A percentile compares a stretch with the other conserved stretches of the same genome.
Evolutionary conservation across 2,329 filamentous ascomycete species (phyloP).

Genomic region (Thielaviopsis populi): DNA sequence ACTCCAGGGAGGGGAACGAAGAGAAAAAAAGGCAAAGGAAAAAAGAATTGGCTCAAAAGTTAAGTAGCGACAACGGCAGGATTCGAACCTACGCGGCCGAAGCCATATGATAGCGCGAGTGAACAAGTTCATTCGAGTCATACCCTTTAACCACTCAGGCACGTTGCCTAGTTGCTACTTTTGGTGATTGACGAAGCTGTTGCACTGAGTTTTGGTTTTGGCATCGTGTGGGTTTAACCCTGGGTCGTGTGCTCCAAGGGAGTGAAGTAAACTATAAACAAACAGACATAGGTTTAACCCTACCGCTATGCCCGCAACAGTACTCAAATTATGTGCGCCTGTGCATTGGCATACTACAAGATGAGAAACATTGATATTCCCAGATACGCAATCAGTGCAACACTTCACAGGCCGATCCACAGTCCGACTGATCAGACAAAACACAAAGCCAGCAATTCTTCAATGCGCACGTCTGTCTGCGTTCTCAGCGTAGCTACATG

Average conservation of each 20-base stretch:
- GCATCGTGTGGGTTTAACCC: neutral
- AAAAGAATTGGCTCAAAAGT: too few species aligned
- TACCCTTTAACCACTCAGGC: slow-evolving; percentile 17
- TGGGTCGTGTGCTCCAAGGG: neutral
- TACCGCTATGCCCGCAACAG: too few species aligned
- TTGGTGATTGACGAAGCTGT: neutral
- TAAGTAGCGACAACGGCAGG: slow-evolving; percentile 12
- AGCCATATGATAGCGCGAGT: slow-evolving; percentile 14
- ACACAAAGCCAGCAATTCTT: too few species aligned
- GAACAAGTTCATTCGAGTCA: slow-evolving; percentile 14
- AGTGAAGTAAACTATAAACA: neutral
- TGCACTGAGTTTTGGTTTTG: neutral
- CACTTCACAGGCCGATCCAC: too few species aligned
- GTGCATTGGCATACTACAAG: too few species aligned
- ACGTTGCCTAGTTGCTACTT: slow-evolving; percentile 9
- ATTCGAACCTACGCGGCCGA: slow-evolving; percentile 15
- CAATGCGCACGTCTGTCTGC: too few species aligned
- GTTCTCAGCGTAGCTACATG: neutral
- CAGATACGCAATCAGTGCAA: neutral
- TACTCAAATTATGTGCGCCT: too few species aligned
- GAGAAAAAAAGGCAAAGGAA: neutral
- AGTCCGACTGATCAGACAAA: too few species aligned
- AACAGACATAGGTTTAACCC: too few species aligned
- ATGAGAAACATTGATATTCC: neutral
- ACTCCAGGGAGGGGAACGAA: too few species aligned